These are phyloP conservation scores for Alternaria panax DNA, from an alignment of 2,329 filamentous ascomycete genomes.

Conservation along the genomic window DNA sequence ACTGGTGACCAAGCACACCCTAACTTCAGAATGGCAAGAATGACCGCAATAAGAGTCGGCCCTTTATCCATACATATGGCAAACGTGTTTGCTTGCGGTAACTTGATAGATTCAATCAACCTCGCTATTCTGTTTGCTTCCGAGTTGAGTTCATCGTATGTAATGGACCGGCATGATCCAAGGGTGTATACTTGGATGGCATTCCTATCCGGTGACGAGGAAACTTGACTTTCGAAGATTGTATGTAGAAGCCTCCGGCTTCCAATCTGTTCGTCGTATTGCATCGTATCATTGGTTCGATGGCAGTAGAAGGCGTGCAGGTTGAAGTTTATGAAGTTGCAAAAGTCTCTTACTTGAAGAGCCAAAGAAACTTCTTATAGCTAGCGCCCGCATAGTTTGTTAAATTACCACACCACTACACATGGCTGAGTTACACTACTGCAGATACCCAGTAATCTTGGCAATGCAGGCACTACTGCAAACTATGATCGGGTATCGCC, in stretches of 20 bases:
- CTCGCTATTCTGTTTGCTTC: background rate
- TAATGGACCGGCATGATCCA: background rate
- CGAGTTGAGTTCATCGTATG: background rate
- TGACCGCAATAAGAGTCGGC: background rate
- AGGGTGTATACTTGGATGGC: background rate
- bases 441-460: background rate
- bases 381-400: background rate
- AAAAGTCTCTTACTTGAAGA: background rate
- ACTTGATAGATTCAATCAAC: background rate
- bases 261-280: background rate
- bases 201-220: background rate
- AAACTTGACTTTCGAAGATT: background rate
- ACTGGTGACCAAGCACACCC: background rate
- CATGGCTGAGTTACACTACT: background rate
- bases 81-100: background rate
- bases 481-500: background rate
- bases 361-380: background rate
- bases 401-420: background rate
- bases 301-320: background rate
- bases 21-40: background rate
- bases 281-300: background rate
- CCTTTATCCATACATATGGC: background rate
- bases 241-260: background rate
- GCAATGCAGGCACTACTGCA: background rate
- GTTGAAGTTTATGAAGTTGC: background rate